These are phyloP conservation scores for Dichotomocladium elegans DNA, from an alignment of 371 early-diverging fungal genomes.

Conservation along the genomic window DNA sequence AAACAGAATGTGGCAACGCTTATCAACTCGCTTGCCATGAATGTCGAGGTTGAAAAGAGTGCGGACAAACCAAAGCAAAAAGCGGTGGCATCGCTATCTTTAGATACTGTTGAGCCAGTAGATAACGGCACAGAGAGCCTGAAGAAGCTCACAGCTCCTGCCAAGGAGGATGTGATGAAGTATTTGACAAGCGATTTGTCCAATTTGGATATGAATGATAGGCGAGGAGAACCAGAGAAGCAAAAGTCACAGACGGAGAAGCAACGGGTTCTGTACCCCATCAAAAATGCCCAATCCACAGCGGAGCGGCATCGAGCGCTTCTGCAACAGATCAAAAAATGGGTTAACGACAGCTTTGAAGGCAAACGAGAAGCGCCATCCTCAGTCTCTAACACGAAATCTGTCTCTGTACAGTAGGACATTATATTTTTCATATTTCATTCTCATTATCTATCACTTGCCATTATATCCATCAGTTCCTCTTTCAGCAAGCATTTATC, in stretches of 20 bases:
- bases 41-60: neutral
- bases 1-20: slow-evolving; percentile 35
- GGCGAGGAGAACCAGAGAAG: neutral
- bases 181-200: slow-evolving; percentile 11
- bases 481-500: no score
- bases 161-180: slow-evolving; percentile 12
- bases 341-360: slow-evolving; percentile 24
- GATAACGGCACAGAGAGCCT: neutral
- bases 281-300: neutral
- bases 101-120: neutral
- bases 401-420: no score
- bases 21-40: slow-evolving; percentile 24
- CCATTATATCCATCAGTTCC: no score
- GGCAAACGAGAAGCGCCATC: no score
- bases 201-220: slow-evolving; percentile 4
- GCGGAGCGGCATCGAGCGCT: slow-evolving; percentile 13
- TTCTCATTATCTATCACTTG: no score
- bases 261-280: slow-evolving; percentile 4
- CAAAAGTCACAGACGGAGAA: no score
- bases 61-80: neutral
- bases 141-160: neutral
- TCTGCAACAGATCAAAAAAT: slow-evolving; percentile 12
- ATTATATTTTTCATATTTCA: no score
- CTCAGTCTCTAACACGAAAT: no score
- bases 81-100: neutral